Conservation (phyloP, 805 yeast species). For the Ogataea henricii region DNA sequence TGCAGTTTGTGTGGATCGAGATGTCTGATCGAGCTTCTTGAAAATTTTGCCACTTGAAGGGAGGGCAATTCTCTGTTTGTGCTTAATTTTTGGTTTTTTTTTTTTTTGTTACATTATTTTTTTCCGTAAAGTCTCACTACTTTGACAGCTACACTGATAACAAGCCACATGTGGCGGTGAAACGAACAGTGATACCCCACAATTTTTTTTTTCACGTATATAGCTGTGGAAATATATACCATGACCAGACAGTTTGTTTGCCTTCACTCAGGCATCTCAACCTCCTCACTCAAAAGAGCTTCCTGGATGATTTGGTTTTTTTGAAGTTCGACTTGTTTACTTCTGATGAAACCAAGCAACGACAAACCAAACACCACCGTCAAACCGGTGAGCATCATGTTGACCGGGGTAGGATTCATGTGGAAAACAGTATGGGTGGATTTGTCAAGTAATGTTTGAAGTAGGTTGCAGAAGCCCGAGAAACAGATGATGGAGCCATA, state of each 20-base stretch:
- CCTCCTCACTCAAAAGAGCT: conserved; percentile 59
- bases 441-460: conserved; percentile 69
- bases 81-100: too few relatives aligned
- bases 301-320: conserved; percentile 60
- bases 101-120: neutral
- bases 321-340: conserved; percentile 43
- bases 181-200: conserved; percentile 4
- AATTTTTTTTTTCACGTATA: neutral
- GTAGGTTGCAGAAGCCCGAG: conserved; percentile 77
- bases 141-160: conserved; percentile 17
- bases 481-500: conserved; percentile 84
- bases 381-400: conserved; percentile 51
- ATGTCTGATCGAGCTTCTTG: neutral
- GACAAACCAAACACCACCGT: conserved; percentile 55
- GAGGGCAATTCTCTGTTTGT: conserved; percentile 5
- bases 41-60: neutral
- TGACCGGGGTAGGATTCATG: conserved; percentile 82
- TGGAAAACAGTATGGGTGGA: conserved; percentile 66
- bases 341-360: conserved; percentile 45
- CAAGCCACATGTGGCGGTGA: conserved; percentile 12
- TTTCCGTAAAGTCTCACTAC: neutral
- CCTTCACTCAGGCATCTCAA: conserved; percentile 41
- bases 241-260: too few relatives aligned
- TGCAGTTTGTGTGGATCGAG: neutral
- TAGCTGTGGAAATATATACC: too few relatives aligned